Conservation (phyloP, 2,329 filamentous ascomycete genomes). For the Neofusicoccum umdonicola region DNA sequence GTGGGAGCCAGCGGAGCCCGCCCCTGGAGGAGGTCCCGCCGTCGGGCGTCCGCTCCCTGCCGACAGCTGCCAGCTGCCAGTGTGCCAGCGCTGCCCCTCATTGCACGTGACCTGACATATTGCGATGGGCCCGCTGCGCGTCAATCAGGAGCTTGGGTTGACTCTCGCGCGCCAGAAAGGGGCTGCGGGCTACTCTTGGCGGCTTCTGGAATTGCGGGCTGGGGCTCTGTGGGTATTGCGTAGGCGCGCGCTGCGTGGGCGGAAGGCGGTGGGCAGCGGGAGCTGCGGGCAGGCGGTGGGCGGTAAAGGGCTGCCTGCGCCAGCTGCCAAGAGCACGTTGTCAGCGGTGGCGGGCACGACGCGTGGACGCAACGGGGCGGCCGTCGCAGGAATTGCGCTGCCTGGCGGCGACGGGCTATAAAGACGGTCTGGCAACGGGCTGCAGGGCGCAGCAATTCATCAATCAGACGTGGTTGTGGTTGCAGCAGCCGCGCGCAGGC, state of each 20-base stretch:
- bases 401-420: not conserved
- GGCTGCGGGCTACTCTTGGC: slow-evolving; percentile 13
- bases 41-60: slow-evolving; percentile 9
- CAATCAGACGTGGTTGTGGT: slow-evolving; percentile 4
- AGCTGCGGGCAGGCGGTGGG: slow-evolving; percentile 12
- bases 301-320: slow-evolving; percentile 8
- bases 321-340: slow-evolving; percentile 11
- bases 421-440: not conserved
- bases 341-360: slow-evolving; percentile 14
- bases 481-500: slow-evolving; percentile 10
- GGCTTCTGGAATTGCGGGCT: slow-evolving; percentile 15
- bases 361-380: slow-evolving; percentile 6
- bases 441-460: not conserved
- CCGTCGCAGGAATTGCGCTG: slow-evolving; percentile 14
- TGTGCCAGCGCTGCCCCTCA: slow-evolving; percentile 29
- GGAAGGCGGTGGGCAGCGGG: slow-evolving; percentile 4
- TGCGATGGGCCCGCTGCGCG: slow-evolving; percentile 16
- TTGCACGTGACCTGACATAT: slow-evolving; percentile 29
- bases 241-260: not conserved
- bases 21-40: slow-evolving; percentile 13
- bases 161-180: slow-evolving; percentile 1
- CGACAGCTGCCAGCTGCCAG: not conserved
- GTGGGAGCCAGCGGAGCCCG: slow-evolving; percentile 8
- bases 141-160: slow-evolving; percentile 13
- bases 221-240: slow-evolving; percentile 8